Conservation (phyloP, 1,284 basidiomycete genomes). For the Sanghuangporus weigelae region DNA sequence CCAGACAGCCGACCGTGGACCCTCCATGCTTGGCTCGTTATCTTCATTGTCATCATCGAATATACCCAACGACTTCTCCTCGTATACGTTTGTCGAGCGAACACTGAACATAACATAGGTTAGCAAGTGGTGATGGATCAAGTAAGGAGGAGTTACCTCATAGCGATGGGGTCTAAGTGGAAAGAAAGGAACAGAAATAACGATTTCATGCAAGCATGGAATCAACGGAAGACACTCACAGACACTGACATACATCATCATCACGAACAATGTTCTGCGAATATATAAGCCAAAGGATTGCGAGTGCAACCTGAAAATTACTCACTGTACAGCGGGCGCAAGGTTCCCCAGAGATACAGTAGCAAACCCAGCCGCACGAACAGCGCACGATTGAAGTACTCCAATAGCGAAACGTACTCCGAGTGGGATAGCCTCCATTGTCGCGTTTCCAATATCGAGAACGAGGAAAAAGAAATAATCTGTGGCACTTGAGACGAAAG, state of each 20-base stretch:
- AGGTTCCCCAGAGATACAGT: conserved; percentile 65
- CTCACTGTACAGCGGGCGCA: conserved; percentile 81
- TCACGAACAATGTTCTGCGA: conserved; percentile 71
- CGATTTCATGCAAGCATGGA: conserved; percentile 1
- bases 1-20: conserved; percentile 62
- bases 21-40: conserved; percentile 38
- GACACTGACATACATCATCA: conserved; percentile 85
- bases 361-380: conserved; percentile 88
- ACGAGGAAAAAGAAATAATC: conserved; percentile 90
- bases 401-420: conserved; percentile 63
- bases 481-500: conserved; percentile 45
- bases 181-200: conserved; percentile 3
- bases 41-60: conserved; percentile 51
- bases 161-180: conserved; percentile 58
- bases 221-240: conserved; percentile 40
- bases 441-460: conserved; percentile 80
- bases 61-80: conserved; percentile 81
- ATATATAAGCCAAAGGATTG: conserved; percentile 20
- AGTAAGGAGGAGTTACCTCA: conserved; percentile 42
- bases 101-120: conserved; percentile 43
- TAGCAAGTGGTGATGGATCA: background rate
- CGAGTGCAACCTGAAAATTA: conserved; percentile 18
- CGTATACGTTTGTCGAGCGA: conserved; percentile 94
- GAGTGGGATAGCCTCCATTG: conserved; percentile 65
- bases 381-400: conserved; percentile 56